Conservation (phyloP, 1,139 yeast genomes). For the Schwanniomyces etchellsii region DNA sequence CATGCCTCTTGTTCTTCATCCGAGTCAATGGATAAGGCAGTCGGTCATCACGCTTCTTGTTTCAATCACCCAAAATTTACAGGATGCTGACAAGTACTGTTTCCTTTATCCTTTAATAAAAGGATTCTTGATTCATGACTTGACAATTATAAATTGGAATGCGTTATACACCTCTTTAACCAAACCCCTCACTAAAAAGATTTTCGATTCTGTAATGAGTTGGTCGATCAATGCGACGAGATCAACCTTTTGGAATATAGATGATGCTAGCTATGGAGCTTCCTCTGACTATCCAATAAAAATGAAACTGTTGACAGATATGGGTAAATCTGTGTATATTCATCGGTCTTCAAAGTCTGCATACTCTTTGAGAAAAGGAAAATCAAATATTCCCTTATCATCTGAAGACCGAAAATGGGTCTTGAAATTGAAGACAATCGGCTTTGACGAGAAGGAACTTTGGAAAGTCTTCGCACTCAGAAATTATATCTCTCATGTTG, state of each 20-base stretch:
- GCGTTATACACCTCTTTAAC: conserved; percentile 59
- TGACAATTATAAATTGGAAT: conserved; percentile 61
- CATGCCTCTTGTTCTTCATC: conserved; percentile 54
- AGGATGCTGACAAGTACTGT: conserved; percentile 78
- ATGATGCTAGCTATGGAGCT: conserved; percentile 7
- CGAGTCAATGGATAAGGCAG: conserved; percentile 82
- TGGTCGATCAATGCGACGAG: conserved; percentile 70
- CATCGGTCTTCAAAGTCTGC: conserved; percentile 13
- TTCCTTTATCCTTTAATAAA: conserved; percentile 77
- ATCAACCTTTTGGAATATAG: conserved; percentile 64
- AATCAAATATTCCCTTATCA: conserved; percentile 26
- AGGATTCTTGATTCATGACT: conserved; percentile 72
- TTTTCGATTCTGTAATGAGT: conserved; percentile 56
- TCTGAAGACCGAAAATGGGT: conserved; percentile 76
- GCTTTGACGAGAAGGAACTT: conserved; percentile 62
- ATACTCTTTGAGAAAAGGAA: not conserved
- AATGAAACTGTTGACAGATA: conserved; percentile 8
- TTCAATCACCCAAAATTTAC: conserved; percentile 55
- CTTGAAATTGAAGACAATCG: conserved; percentile 60
- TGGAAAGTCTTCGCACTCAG: conserved; percentile 79
- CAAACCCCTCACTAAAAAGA: conserved; percentile 59
- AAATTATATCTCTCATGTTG: conserved; percentile 61
- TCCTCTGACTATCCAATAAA: conserved; percentile 21
- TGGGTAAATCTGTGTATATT: conserved; percentile 38
- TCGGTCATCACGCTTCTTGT: conserved; percentile 58